Evolutionary conservation across 1,284 basidiomycete genomes (phyloP), one percentile per base, ranked within the genome.

Genomic region (Papiliotrema nemorosa): DNA sequence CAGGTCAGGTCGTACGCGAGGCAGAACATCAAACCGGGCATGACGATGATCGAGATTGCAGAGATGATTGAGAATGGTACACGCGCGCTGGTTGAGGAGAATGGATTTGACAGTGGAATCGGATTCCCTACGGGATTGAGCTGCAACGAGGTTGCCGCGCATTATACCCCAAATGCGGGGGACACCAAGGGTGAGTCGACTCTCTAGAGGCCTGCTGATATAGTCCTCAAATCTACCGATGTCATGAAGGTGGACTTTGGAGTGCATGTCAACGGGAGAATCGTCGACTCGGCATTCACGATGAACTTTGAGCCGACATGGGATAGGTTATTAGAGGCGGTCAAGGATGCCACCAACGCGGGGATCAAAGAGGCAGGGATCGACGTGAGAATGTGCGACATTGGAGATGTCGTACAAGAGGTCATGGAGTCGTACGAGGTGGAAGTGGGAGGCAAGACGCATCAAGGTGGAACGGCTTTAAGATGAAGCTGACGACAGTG

Each of bases 401-500:
- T 99, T 34, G 96, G 86, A 6, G 92, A 84, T 0, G 82, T 83
- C 35, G 93, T 98, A 54, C 94, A 99, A 72, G 96, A 99, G 74
- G 93, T 92, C 3, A 98, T 99, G 96, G 93, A 97, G 72, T 91
- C 88, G 4, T 97, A 97, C 70, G 96, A 98, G 72, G 92, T 98
- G 18, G 90, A 93, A 67, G 83, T 92, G 20, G 80, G 84, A 26
- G 88, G 90, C 34, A 91, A 93, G 71, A 81, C 85, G 20, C 81
- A 86, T 60, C 90, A 87, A 53, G 89, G 91, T 93, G 50, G 49
- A 82, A 9, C 20, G 3, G 27, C 31, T 5, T 27, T n/a, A 20
- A 26, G 12, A 13, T 6, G n/a, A 38, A 22, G 43, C 53, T 51
- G 44, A 26, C 36, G 9, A n/a, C 67, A 92, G 91, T 97, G 57